Evolutionary conservation across 2,329 filamentous ascomycete species (phyloP).

Genomic region (Leptographium flavum): DNA sequence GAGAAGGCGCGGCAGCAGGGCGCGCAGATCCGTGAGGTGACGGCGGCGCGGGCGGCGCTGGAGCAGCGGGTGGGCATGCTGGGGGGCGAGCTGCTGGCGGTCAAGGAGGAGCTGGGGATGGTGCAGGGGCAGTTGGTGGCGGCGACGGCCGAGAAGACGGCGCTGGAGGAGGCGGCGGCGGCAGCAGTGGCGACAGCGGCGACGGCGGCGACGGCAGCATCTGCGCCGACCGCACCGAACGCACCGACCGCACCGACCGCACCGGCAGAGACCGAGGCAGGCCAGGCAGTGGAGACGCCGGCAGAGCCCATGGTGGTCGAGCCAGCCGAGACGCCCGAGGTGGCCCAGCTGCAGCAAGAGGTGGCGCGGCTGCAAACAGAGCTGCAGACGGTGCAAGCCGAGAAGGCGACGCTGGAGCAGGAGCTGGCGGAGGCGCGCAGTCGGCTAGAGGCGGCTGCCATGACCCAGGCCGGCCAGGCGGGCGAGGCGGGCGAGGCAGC

Average conservation of each 20-base stretch:
- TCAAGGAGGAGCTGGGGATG: constrained; percentile 3
- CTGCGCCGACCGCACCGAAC: neutral
- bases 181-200: neutral
- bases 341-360: constrained; percentile 33
- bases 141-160: neutral
- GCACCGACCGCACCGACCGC: constrained; percentile 1
- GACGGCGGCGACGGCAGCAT: neutral
- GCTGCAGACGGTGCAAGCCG: constrained; percentile 48
- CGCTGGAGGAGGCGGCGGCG: constrained; percentile 2
- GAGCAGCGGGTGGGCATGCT: constrained; percentile 33
- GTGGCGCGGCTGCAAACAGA: constrained; percentile 39
- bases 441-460: constrained; percentile 50
- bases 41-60: constrained; percentile 36
- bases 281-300: constrained; percentile 11
- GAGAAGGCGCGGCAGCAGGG: constrained; percentile 39
- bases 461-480: neutral
- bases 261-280: too few relatives aligned
- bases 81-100: constrained; percentile 5
- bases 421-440: constrained; percentile 39
- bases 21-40: constrained; percentile 38
- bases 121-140: constrained; percentile 15
- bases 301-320: neutral
- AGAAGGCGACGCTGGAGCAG: constrained; percentile 55
- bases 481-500: neutral
- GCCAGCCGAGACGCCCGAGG: constrained; percentile 32